phyloP scores from a whole-genome alignment of 2,329 filamentous ascomycete genomes.

The Beauveria medogensis region DNA sequence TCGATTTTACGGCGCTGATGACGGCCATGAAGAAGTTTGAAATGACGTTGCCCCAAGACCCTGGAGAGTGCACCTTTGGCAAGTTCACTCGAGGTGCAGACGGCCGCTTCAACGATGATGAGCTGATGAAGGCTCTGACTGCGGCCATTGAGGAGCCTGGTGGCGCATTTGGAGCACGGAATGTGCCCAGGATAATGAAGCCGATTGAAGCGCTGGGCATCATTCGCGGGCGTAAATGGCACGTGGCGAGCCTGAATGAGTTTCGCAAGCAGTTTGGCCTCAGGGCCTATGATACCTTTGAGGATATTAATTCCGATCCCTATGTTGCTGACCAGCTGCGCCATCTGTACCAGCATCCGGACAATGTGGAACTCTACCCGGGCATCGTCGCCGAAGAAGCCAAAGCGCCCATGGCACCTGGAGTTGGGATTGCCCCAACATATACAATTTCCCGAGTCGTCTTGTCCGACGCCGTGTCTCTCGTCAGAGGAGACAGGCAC shows the following conservation, averaged over 20 bases:
- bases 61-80: constrained; percentile 59
- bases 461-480: constrained; percentile 68
- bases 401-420: constrained; percentile 65
- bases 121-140: constrained; percentile 62
- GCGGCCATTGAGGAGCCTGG: constrained; percentile 70
- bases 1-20: constrained; percentile 45
- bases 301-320: constrained; percentile 75
- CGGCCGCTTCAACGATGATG: constrained; percentile 67
- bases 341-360: constrained; percentile 67
- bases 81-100: constrained; percentile 55
- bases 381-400: constrained; percentile 69
- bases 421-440: constrained; percentile 65
- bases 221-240: constrained; percentile 68
- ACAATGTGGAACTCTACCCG: constrained; percentile 73
- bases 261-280: constrained; percentile 77
- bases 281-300: constrained; percentile 67
- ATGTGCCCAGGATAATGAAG: constrained; percentile 65
- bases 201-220: constrained; percentile 76
- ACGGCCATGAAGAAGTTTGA: constrained; percentile 55
- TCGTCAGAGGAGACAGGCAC: constrained; percentile 70
- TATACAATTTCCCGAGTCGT: constrained; percentile 73
- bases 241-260: constrained; percentile 71
- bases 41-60: constrained; percentile 52
- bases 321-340: constrained; percentile 57
- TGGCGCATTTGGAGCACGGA: constrained; percentile 63